phyloP scores from a whole-genome alignment of 345 rosid genomes.

The Boechera stricta region DNA sequence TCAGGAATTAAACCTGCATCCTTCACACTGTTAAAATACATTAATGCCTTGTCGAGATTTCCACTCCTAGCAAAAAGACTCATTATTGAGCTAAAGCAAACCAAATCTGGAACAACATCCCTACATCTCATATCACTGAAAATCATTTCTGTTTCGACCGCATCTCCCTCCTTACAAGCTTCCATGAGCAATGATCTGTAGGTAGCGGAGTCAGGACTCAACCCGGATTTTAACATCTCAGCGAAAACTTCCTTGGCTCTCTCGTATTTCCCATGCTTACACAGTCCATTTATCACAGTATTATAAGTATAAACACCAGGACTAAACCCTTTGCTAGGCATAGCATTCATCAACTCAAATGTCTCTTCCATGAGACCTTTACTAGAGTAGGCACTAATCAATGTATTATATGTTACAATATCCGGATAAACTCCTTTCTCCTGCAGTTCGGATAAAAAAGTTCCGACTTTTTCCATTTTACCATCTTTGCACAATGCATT shows the following conservation, averaged over 20 bases:
- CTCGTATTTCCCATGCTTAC: conserved; percentile 56
- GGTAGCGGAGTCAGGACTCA: conserved; percentile 69
- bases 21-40: conserved; percentile 60
- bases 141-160: conserved; percentile 55
- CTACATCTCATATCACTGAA: conserved; percentile 58
- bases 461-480: conserved; percentile 53
- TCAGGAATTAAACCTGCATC: conserved; percentile 65
- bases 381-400: conserved; percentile 68
- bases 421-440: conserved; percentile 66
- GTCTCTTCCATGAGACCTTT: conserved; percentile 69
- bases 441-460: conserved; percentile 58
- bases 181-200: conserved; percentile 74
- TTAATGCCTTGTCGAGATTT: conserved; percentile 57
- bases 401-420: conserved; percentile 71
- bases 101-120: conserved; percentile 66
- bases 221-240: conserved; percentile 63
- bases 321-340: conserved; percentile 67
- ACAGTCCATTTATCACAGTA: conserved; percentile 64
- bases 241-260: conserved; percentile 66
- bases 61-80: conserved; percentile 57
- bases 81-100: conserved; percentile 68
- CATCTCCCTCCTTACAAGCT: conserved; percentile 64
- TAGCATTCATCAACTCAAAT: conserved; percentile 59
- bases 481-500: conserved; percentile 84
- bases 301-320: conserved; percentile 72